Evolutionary conservation across 2,329 filamentous ascomycete genomes (phyloP), one percentile per base, ranked within the genome.

Genomic region (Fusarium fracticaudum): DNA sequence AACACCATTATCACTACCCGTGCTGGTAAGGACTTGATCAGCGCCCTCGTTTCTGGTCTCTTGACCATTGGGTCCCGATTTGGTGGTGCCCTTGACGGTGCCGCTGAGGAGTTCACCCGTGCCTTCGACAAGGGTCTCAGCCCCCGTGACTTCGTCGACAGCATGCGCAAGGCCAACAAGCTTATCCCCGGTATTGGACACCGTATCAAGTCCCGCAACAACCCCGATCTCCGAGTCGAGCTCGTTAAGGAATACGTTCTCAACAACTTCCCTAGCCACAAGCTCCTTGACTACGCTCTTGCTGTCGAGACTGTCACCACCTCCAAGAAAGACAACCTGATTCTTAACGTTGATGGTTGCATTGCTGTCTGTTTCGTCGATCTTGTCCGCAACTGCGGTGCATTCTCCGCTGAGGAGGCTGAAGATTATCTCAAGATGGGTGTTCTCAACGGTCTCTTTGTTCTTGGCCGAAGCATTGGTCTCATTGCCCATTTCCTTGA

Each of bases 1-100:
- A 99, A 99, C 92, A 99, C 96, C 84, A 99, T 99, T 85, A 98
- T 99, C 84, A 99, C 96, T 74, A 99, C 96, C 69, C 94, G 96
- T 93, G 96, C 96, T 74, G 96, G 96, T 85, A 99, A 99, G 90
- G 96, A 99, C 84, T 88, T 99, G 78, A 98, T 99, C 88, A 95
- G 92, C 80, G 93, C 96, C 54, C 90, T 99, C 74, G 96, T 99
- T 66, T 94, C 94, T 80, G 96, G 96, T 94, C 93, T 99, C 62
- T 88, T 99, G 83, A 99, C 96, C 80, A 99, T 99, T 81, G 96
- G 96, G 82, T 98, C 96, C 68, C 93, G 96, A 74, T 99, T 99
- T 85, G 96, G 96, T 91, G 96, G 96, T 92, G 96, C 96, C 76
- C 92, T 98, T 75, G 96, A 99, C 82, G 96, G 96, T 79, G 96